Conservation (phyloP, 305 asterid genomes). For the Fraxinus angustifolia region DNA sequence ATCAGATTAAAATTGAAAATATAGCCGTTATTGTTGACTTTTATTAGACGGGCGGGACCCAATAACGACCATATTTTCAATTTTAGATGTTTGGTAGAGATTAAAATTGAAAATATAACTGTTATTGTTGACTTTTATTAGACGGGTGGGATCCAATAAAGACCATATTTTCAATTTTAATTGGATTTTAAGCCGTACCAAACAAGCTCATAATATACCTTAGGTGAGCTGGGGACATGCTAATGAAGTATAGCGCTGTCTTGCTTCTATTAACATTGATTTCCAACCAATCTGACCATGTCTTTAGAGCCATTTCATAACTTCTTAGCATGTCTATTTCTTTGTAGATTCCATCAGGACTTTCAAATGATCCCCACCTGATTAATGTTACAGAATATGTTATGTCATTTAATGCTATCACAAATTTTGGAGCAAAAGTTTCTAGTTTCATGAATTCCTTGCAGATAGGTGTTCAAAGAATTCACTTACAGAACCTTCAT, state of each 20-base stretch:
- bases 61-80: no score
- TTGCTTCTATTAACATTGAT: constrained; percentile 65
- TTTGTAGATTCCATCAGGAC: constrained; percentile 62
- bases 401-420: background rate
- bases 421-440: background rate
- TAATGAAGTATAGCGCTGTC: constrained; percentile 60
- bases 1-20: no score
- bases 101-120: no score
- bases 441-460: background rate
- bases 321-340: constrained; percentile 69
- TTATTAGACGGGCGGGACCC: no score
- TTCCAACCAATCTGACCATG: constrained; percentile 92
- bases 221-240: constrained; percentile 84
- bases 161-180: no score
- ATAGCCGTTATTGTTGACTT: no score
- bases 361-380: constrained; percentile 83
- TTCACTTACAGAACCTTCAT: constrained; percentile 62
- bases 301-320: constrained; percentile 75
- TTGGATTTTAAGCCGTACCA: no score
- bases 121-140: no score
- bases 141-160: no score
- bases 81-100: no score
- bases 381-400: background rate
- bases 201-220: constrained; percentile 53
- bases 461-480: background rate